Percentiles rank a stretch among this genome's conserved stretches.
Conservation (phyloP, 2,329 filamentous ascomycete species). For the Fusarium mangiferae region DNA sequence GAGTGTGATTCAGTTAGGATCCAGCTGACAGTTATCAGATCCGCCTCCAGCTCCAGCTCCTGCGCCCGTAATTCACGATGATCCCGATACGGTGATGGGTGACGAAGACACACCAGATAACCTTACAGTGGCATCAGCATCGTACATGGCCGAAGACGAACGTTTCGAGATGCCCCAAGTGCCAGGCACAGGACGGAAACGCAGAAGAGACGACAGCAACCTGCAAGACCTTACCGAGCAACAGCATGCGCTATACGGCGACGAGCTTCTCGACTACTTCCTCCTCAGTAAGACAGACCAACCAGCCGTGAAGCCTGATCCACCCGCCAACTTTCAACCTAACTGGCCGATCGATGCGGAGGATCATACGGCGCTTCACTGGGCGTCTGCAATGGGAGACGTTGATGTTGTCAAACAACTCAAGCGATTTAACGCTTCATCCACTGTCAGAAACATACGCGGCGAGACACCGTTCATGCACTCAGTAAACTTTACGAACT, state of each 20-base stretch:
- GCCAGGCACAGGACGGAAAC: slow-evolving; percentile 72
- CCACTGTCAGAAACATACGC: slow-evolving; percentile 74
- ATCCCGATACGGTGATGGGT: slow-evolving; percentile 70
- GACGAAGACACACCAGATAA: slow-evolving; percentile 88
- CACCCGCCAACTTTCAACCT: slow-evolving; percentile 86
- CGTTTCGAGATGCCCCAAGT: slow-evolving; percentile 75
- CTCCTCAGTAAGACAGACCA: slow-evolving; percentile 85
- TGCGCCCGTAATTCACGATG: slow-evolving; percentile 58
- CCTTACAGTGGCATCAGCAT: slow-evolving; percentile 83
- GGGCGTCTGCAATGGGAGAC: slow-evolving; percentile 98
- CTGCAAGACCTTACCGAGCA: slow-evolving; percentile 76
- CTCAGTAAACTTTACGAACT: slow-evolving; percentile 95
- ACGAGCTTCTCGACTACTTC: slow-evolving; percentile 95
- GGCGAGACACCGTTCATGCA: slow-evolving; percentile 95
- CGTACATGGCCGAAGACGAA: slow-evolving; percentile 86
- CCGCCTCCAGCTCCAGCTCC: slow-evolving; percentile 38
- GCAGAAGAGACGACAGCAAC: slow-evolving; percentile 74
- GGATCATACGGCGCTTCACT: slow-evolving; percentile 92
- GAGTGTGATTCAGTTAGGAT: background rate
- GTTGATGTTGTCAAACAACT: slow-evolving; percentile 90
- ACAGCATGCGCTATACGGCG: slow-evolving; percentile 89
- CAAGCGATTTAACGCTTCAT: slow-evolving; percentile 80
- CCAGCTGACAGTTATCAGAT: slow-evolving; percentile 31
- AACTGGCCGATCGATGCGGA: slow-evolving; percentile 95
- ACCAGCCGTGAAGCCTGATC: slow-evolving; percentile 76